These are phyloP conservation scores for Botrytis byssoidea DNA, from an alignment of 2,329 filamentous ascomycete species.

Conservation along the genomic window DNA sequence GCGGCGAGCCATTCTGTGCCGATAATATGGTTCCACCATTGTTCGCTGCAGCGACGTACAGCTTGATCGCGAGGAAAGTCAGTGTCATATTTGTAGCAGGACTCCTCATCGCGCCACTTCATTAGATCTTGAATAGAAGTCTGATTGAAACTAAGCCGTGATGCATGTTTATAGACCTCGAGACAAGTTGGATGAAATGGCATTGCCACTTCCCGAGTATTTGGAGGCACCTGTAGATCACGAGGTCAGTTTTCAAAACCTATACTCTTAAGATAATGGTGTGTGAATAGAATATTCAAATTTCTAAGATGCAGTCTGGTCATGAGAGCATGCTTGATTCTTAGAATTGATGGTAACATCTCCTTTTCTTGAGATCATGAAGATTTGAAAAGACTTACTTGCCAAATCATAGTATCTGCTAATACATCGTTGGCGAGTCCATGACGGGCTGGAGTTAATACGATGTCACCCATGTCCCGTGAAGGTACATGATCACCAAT, in stretches of 20 bases:
- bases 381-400: neutral
- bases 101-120: slow-evolving; percentile 19
- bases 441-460: neutral
- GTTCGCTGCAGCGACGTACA: slow-evolving; percentile 1
- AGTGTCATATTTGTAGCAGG: neutral
- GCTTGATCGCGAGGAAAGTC: slow-evolving; percentile 11
- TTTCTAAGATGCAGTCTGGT: neutral
- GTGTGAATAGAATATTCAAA: neutral
- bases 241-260: neutral
- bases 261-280: neutral
- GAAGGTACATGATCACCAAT: neutral
- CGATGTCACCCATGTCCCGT: neutral
- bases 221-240: neutral
- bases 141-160: neutral
- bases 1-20: slow-evolving; percentile 32
- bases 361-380: neutral
- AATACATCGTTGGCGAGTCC: neutral
- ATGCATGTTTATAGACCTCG: slow-evolving; percentile 25
- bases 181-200: slow-evolving; percentile 30
- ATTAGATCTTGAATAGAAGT: slow-evolving; percentile 24
- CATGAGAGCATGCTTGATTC: neutral
- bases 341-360: neutral
- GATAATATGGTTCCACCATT: slow-evolving; percentile 23
- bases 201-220: slow-evolving; percentile 7
- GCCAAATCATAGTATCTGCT: neutral